A percentile compares a stretch with the other conserved stretches of the same genome.
Evolutionary conservation across 345 rosid species (phyloP).

Genomic region (Carallia brachiata): DNA sequence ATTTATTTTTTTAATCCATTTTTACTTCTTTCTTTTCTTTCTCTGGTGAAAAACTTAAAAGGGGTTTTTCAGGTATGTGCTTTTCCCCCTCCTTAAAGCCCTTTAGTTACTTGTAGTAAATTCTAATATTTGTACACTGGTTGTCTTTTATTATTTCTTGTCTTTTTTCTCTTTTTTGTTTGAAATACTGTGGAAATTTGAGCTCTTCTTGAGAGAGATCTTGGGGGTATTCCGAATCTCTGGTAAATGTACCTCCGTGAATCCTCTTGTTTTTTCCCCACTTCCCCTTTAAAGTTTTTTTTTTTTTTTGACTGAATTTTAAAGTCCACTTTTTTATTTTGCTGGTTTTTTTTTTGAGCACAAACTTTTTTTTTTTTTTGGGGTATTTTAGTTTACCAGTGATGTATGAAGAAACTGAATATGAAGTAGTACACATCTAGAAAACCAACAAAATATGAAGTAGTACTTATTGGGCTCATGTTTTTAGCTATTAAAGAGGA

Average conservation of each 20-base stretch:
- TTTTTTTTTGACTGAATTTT: no score
- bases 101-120: neutral
- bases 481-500: neutral
- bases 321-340: no score
- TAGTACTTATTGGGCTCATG: neutral
- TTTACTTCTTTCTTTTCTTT: neutral
- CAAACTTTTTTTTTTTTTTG: no score
- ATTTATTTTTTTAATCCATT: conserved; percentile 10
- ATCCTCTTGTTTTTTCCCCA: no score
- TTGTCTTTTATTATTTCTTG: neutral
- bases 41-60: neutral
- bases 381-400: no score
- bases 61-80: conserved; percentile 4
- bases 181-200: neutral
- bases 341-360: no score
- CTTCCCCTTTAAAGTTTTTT: no score
- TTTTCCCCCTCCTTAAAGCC: neutral
- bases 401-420: no score
- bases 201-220: neutral
- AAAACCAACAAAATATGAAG: no score
- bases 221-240: neutral
- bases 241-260: neutral
- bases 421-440: no score
- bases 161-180: neutral
- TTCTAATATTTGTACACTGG: neutral